A percentile compares a stretch with the other conserved stretches of the same genome.
phyloP scores from a whole-genome alignment of 768 basidiomycete genomes.

The Myochromella boudieri region DNA sequence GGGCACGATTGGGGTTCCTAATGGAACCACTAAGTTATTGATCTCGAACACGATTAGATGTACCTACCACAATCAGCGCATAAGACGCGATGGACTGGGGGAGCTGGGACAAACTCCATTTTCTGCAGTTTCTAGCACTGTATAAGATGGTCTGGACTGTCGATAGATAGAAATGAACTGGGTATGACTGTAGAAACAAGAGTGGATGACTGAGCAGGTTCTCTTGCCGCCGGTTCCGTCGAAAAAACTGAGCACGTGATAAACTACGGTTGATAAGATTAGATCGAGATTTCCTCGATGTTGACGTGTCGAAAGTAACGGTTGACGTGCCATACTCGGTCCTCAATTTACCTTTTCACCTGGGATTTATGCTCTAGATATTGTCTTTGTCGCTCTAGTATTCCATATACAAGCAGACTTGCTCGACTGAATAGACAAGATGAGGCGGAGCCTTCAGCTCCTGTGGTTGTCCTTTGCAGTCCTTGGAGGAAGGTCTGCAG shows the following conservation, averaged over 20 bases:
- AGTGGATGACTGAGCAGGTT: slow-evolving; percentile 13
- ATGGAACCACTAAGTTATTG: slow-evolving; percentile 5
- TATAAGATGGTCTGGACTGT: neutral
- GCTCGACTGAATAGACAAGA: slow-evolving; percentile 2
- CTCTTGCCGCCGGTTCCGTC: slow-evolving; percentile 1
- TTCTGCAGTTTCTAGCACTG: neutral
- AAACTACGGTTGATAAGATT: slow-evolving; percentile 12
- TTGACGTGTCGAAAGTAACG: slow-evolving; percentile 12
- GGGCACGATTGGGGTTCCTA: slow-evolving; percentile 84
- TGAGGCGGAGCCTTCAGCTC: slow-evolving; percentile 17
- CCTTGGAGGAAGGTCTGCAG: slow-evolving; percentile 11
- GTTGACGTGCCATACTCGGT: slow-evolving; percentile 1
- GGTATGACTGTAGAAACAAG: neutral
- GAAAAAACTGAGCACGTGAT: slow-evolving; percentile 20
- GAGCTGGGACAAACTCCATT: slow-evolving; percentile 81
- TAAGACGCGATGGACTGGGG: slow-evolving; percentile 78
- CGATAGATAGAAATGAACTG: neutral
- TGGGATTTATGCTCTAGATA: slow-evolving; percentile 4
- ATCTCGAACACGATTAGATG: neutral
- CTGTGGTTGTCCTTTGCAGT: slow-evolving; percentile 16
- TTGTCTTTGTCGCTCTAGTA: neutral
- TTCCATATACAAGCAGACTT: neutral
- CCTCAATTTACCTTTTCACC: neutral
- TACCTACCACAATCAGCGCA: slow-evolving; percentile 84
- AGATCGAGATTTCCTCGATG: slow-evolving; percentile 1